These are phyloP conservation scores for Centella asiatica DNA, from an alignment of 129 eudicot genomes.

Conservation along the genomic window DNA sequence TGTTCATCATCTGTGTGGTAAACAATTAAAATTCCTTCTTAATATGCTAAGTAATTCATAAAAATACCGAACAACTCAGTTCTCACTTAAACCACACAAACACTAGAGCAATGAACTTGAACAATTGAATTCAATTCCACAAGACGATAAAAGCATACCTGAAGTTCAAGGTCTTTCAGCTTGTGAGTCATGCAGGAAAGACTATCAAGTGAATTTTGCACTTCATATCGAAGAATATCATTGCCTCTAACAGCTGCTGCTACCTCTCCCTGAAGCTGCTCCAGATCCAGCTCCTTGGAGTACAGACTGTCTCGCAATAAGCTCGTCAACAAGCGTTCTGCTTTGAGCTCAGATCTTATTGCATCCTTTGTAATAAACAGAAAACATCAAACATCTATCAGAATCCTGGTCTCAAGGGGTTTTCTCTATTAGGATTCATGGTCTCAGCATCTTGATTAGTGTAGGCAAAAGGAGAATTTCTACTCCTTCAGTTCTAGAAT, in stretches of 20 bases:
- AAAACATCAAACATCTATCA: constrained; percentile 4
- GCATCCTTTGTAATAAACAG: constrained; percentile 36
- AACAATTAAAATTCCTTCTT: not conserved
- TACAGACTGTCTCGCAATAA: constrained; percentile 68
- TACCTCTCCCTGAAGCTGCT: constrained; percentile 80
- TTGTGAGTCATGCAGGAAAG: constrained; percentile 66
- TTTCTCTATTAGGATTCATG: too few relatives aligned
- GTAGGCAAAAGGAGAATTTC: too few relatives aligned
- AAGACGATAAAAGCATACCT: constrained; percentile 29
- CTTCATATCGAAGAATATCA: constrained; percentile 67
- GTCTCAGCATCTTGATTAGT: too few relatives aligned
- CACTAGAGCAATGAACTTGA: too few relatives aligned
- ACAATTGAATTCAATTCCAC: not conserved
- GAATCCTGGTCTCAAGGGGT: not conserved
- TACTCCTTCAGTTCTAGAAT: too few relatives aligned
- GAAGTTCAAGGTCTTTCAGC: constrained; percentile 88
- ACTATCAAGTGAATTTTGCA: constrained; percentile 70
- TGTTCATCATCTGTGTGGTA: constrained; percentile 19
- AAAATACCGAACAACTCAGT: too few relatives aligned
- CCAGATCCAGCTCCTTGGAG: constrained; percentile 62
- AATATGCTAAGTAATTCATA: not conserved
- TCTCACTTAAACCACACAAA: too few relatives aligned
- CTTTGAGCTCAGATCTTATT: constrained; percentile 56
- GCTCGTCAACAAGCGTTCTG: constrained; percentile 69
- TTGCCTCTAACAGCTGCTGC: constrained; percentile 87